These are phyloP conservation scores for Nicotiana otophora DNA, from an alignment of 257 asterid species.

Conservation along the genomic window DNA sequence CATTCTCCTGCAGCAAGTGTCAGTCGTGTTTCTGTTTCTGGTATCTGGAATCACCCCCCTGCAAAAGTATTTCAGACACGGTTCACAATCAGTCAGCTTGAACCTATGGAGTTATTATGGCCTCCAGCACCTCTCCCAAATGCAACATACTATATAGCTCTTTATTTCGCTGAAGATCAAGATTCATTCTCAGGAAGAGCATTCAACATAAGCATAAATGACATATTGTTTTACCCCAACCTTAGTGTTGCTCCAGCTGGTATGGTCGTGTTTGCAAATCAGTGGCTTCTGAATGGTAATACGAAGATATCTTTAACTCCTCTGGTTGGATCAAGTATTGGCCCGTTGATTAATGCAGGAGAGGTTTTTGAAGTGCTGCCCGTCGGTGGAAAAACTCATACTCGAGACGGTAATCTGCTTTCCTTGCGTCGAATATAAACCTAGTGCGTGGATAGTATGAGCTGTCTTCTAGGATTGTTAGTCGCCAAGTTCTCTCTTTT, in stretches of 20 bases:
- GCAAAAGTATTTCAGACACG: constrained; percentile 54
- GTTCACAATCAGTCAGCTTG: constrained; percentile 30
- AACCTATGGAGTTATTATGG: constrained; percentile 60
- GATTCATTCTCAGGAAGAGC: constrained; percentile 41
- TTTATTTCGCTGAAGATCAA: constrained; percentile 71
- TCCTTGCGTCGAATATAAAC: not conserved
- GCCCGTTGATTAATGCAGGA: constrained; percentile 87
- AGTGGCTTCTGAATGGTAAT: constrained; percentile 78
- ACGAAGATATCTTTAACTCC: constrained; percentile 66
- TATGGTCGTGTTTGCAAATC: constrained; percentile 50
- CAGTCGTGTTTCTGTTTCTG: constrained; percentile 48
- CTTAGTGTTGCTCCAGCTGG: constrained; percentile 63
- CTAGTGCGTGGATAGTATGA: not conserved
- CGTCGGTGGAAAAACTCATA: constrained; percentile 64
- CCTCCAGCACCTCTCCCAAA: constrained; percentile 51
- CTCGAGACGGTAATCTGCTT: constrained; percentile 65
- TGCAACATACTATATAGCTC: constrained; percentile 53
- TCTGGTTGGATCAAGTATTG: constrained; percentile 54
- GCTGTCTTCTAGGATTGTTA: not conserved
- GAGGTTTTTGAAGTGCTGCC: constrained; percentile 66
- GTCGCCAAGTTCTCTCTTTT: not conserved
- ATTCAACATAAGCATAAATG: constrained; percentile 58
- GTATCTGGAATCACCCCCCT: constrained; percentile 95
- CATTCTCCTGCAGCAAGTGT: constrained; percentile 32
- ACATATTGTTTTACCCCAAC: constrained; percentile 49